Evolutionary conservation across 495 filamentous ascomycete species (phyloP).

Genomic region (Podospora didyma): DNA sequence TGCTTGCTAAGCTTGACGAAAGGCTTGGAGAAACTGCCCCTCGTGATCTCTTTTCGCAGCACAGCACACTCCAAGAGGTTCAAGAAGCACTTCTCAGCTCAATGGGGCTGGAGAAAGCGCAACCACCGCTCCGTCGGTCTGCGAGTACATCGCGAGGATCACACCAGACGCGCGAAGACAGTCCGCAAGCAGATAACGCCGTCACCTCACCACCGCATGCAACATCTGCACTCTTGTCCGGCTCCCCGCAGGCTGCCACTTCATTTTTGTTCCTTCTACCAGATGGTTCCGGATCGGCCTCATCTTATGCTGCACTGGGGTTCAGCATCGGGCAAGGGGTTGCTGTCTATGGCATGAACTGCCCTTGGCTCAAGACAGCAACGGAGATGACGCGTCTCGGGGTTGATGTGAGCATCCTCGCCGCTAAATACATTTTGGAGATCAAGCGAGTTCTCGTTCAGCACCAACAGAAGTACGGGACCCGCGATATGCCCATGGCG

Average conservation of each 20-base stretch:
- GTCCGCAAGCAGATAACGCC: not conserved
- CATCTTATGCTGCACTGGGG: conserved; percentile 42
- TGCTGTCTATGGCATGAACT: conserved; percentile 47
- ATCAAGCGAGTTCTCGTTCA: conserved; percentile 36
- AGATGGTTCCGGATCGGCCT: conserved; percentile 59
- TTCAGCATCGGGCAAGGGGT: conserved; percentile 28
- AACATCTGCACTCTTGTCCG: conserved; percentile 50
- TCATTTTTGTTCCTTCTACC: conserved; percentile 56
- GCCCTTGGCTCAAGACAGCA: conserved; percentile 43
- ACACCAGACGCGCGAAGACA: not conserved
- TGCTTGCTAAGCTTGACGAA: conserved; percentile 36
- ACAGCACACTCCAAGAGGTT: conserved; percentile 37
- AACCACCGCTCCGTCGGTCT: not conserved
- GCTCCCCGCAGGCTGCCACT: conserved; percentile 38
- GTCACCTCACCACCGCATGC: conserved; percentile 35
- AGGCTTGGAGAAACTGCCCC: conserved; percentile 35
- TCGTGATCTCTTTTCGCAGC: conserved; percentile 37
- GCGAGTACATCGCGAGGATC: not conserved
- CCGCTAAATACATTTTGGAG: conserved; percentile 39
- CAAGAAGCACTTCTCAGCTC: not conserved
- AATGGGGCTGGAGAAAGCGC: not conserved
- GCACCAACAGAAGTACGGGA: not conserved
- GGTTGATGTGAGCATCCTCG: conserved; percentile 19
- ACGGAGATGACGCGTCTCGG: conserved; percentile 36
- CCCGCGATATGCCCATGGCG: not conserved